phyloP scores from a whole-genome alignment of 2,329 filamentous ascomycete genomes.

The Rasamsonia emersonii region DNA sequence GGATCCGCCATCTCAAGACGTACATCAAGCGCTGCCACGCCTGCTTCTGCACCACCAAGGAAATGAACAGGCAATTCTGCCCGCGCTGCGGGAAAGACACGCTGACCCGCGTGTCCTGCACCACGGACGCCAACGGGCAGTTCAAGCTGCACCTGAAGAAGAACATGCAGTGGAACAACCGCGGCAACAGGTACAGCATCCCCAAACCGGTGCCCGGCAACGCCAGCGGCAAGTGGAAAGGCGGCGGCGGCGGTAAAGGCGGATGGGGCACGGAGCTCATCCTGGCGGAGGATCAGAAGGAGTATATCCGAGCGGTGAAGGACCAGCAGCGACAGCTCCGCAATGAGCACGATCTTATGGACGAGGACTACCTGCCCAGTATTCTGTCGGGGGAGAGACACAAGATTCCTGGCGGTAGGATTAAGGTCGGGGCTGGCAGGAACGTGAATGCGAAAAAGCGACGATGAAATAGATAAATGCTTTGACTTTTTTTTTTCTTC shows the following conservation, averaged over 20 bases:
- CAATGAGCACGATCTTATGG: conserved; percentile 79
- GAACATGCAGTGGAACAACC: conserved; percentile 93
- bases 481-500: too few species aligned
- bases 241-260: conserved; percentile 68
- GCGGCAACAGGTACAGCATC: conserved; percentile 85
- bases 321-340: conserved; percentile 51
- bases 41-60: conserved; percentile 76
- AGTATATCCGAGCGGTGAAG: conserved; percentile 60
- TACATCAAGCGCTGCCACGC: conserved; percentile 90
- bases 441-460: conserved; percentile 56
- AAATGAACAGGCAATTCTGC: conserved; percentile 88
- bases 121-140: conserved; percentile 68
- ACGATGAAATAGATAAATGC: too few species aligned
- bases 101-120: conserved; percentile 75
- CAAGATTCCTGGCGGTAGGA: conserved; percentile 51
- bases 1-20: conserved; percentile 76
- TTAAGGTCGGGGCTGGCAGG: conserved; percentile 74
- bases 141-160: conserved; percentile 83
- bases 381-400: conserved; percentile 74
- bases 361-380: conserved; percentile 81
- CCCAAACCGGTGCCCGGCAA: conserved; percentile 81
- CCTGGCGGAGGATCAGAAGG: conserved; percentile 91
- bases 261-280: conserved; percentile 83
- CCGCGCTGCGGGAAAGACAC: conserved; percentile 81
- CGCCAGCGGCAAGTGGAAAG: conserved; percentile 63